These are phyloP conservation scores for Pseudocercospora eumusae DNA, from an alignment of 2,329 filamentous ascomycete genomes.

Conservation along the genomic window DNA sequence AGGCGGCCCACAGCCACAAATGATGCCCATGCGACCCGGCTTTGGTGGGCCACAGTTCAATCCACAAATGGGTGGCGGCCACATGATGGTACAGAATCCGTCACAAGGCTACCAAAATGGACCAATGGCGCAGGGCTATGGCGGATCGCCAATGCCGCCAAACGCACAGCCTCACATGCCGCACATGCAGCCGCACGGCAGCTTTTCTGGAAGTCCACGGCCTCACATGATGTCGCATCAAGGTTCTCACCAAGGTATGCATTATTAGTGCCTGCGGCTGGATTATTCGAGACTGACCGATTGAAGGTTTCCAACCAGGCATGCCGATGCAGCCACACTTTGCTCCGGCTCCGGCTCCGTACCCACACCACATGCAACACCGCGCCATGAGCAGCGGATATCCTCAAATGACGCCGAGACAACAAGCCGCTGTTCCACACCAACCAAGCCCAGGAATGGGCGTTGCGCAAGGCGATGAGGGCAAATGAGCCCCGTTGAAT, in stretches of 20 bases:
- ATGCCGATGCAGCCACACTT: conserved; percentile 29
- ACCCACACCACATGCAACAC: conserved; percentile 35
- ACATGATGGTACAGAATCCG: conserved; percentile 79
- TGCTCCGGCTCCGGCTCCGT: conserved; percentile 28
- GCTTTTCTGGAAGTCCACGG: conserved; percentile 77
- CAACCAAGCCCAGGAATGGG: conserved; percentile 36
- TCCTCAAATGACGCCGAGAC: conserved; percentile 41
- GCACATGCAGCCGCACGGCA: conserved; percentile 43
- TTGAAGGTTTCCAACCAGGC: conserved; percentile 51
- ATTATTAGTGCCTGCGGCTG: not conserved
- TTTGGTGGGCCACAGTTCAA: conserved; percentile 27
- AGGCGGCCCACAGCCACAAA: conserved; percentile 41
- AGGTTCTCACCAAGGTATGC: conserved; percentile 75
- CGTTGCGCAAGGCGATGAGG: conserved; percentile 34
- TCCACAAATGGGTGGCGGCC: conserved; percentile 58
- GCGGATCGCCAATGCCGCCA: conserved; percentile 63
- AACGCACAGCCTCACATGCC: conserved; percentile 66
- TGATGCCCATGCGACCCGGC: conserved; percentile 41
- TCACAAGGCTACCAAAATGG: conserved; percentile 70
- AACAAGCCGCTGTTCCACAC: conserved; percentile 37
- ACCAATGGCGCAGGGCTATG: conserved; percentile 67
- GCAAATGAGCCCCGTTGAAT: conserved; percentile 31
- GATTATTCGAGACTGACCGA: not conserved
- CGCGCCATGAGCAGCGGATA: conserved; percentile 37
- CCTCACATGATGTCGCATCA: conserved; percentile 92